A percentile compares a stretch with the other conserved stretches of the same genome.
phyloP scores from a whole-genome alignment of 768 basidiomycete genomes.

The button mushroom (Agaricus bisporus) region DNA sequence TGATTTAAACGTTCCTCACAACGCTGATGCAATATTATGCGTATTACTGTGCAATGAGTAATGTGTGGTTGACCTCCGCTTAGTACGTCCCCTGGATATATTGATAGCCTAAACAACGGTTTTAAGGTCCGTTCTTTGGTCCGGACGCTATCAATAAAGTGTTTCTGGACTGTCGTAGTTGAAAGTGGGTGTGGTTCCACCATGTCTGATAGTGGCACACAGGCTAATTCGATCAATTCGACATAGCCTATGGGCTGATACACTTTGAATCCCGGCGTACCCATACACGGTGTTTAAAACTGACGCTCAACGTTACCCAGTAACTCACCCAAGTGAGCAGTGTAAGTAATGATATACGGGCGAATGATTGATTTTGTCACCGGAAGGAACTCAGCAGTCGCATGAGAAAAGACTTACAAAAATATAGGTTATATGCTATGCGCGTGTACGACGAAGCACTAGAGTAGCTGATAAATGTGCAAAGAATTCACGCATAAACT shows the following conservation, averaged over 20 bases:
- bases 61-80: neutral
- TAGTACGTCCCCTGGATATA: too few species aligned
- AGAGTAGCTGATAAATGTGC: too few species aligned
- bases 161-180: slow-evolving; percentile 65
- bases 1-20: too few species aligned
- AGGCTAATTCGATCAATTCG: neutral
- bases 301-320: slow-evolving; percentile 50
- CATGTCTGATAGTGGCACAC: neutral
- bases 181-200: slow-evolving; percentile 43
- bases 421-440: too few species aligned
- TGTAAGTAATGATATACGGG: slow-evolving; percentile 43
- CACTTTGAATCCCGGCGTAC: slow-evolving; percentile 61
- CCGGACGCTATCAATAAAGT: slow-evolving; percentile 82
- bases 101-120: neutral
- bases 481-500: too few species aligned
- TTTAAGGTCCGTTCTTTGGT: too few species aligned
- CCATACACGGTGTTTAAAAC: slow-evolving; percentile 44
- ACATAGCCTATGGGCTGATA: slow-evolving; percentile 50
- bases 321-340: slow-evolving; percentile 66
- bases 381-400: slow-evolving; percentile 15
- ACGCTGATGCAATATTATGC: slow-evolving; percentile 47
- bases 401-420: too few species aligned
- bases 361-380: slow-evolving; percentile 54
- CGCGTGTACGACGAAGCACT: too few species aligned
- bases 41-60: slow-evolving; percentile 45